Base-by-base conservation (phyloP, 1,139 yeast genomes). In the Lizanozyma gosingica region DNA sequence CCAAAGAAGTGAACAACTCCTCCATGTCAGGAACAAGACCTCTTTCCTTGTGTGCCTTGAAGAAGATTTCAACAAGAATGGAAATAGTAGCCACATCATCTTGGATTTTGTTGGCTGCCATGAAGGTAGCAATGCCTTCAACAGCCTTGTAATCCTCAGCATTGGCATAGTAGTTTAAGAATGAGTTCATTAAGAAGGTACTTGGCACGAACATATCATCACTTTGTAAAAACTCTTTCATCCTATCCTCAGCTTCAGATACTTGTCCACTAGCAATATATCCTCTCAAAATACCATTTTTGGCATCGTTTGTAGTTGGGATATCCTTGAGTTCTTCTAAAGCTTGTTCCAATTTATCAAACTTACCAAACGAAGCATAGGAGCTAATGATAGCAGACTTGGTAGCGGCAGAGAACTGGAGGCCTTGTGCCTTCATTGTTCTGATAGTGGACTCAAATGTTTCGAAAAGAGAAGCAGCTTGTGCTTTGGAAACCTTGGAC, bases 1-100 rank as follows among this genome's bases (percentile, higher is more conserved):
- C 51, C 68, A 80, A 70, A 36, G 68, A 69, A 2, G 54, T 46
- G 39, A 81, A 57, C 38, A 80, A 57, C 2, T 56, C 57, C 3
- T 53, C 51, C 34, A 72, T 55, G 11, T 63, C 53, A 15, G 81
- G 74, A n/a, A 60, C 56, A 41, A 65, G 55, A 11, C 80, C 78
- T 41, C 60, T 67, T 8, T 63, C 60, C 36, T 63, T 62, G 38
- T 71, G 64, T 34, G 63, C 47, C 54, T 76, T 78, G 60, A 81
- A 69, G 48, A 73, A 67, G 40, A 71, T 59, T 52, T 81, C 80
- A 41, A 82, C 68, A 32, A 82, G 60, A 34, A 73, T 73, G n/a
- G 90, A 74, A 56, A 78, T 77, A 1, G 92, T 81, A 14, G 78
- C 79, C 39, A 78, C 68, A 53, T 80, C 86, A 22, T 83, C 84